These are phyloP conservation scores for Scleroderma citrinum DNA, from an alignment of 768 basidiomycete genomes.

Conservation along the genomic window DNA sequence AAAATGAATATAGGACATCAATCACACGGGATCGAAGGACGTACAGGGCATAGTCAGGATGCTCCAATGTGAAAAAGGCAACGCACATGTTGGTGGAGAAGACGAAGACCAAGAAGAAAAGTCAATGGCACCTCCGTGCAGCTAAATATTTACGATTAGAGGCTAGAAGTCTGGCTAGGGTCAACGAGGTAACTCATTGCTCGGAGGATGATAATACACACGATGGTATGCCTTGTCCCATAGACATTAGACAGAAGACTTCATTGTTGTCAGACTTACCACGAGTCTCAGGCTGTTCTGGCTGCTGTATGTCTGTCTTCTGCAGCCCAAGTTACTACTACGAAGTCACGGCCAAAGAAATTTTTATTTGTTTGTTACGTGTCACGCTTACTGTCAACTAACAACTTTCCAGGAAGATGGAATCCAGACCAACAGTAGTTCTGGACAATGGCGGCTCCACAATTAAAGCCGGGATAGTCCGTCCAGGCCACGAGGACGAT, in stretches of 20 bases:
- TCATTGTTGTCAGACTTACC: no score
- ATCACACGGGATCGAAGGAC: slow-evolving; percentile 7
- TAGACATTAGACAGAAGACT: not conserved
- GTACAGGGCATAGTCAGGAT: slow-evolving; percentile 75
- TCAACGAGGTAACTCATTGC: no score
- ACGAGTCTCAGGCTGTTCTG: no score
- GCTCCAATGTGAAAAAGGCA: slow-evolving; percentile 69
- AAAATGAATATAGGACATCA: not conserved
- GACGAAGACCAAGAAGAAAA: not conserved
- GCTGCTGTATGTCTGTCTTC: not conserved
- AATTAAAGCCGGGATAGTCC: slow-evolving; percentile 67
- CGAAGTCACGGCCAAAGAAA: no score
- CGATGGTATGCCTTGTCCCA: not conserved
- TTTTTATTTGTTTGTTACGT: no score
- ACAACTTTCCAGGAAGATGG: not conserved
- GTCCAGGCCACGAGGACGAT: slow-evolving; percentile 15
- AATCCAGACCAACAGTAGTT: slow-evolving; percentile 43
- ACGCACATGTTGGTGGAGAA: slow-evolving; percentile 56
- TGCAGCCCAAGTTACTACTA: not conserved
- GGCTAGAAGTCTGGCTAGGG: not conserved
- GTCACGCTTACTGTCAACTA: not conserved
- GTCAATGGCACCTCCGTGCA: not conserved
- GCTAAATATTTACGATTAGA: not conserved
- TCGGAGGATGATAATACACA: not conserved
- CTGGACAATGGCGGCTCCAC: slow-evolving; percentile 85